A percentile compares a stretch with the other conserved stretches of the same genome.
Conservation (phyloP, 2,329 filamentous ascomycete species). For the Bipolaris sorokiniana region DNA sequence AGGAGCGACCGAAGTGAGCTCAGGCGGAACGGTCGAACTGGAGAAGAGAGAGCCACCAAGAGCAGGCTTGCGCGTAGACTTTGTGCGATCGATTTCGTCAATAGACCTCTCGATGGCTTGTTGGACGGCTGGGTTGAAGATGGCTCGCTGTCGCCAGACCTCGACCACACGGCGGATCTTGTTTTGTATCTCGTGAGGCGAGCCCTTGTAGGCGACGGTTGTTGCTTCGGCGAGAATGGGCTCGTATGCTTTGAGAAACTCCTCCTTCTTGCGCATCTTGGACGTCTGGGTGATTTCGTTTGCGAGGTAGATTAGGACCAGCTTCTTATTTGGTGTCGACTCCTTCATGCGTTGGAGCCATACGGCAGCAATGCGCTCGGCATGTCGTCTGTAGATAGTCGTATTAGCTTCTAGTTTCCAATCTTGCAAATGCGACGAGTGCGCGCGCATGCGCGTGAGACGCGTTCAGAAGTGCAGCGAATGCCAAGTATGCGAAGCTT, state of each 20-base stretch:
- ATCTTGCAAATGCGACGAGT: conserved; percentile 1
- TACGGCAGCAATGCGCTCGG: conserved; percentile 86
- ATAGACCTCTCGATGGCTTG: conserved; percentile 79
- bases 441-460: neutral
- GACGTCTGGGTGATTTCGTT: conserved; percentile 98
- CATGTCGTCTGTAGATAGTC: conserved; percentile 73
- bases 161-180: conserved; percentile 90
- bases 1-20: conserved; percentile 76
- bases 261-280: conserved; percentile 87
- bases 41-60: conserved; percentile 75
- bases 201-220: conserved; percentile 86
- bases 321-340: conserved; percentile 79
- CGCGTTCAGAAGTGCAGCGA: conserved; percentile 1
- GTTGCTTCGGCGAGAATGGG: conserved; percentile 92
- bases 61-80: conserved; percentile 60
- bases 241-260: conserved; percentile 90
- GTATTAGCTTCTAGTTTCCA: conserved; percentile 25
- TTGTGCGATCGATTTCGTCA: conserved; percentile 66
- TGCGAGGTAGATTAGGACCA: conserved; percentile 92
- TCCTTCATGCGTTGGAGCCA: conserved; percentile 93
- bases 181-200: conserved; percentile 78
- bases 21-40: conserved; percentile 68
- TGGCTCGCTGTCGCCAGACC: conserved; percentile 85
- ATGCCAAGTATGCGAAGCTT: conserved; percentile 13
- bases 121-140: conserved; percentile 83